Evolutionary conservation across 2,329 filamentous ascomycete species (phyloP), one percentile per base, ranked within the genome.

Genomic region (Dactylella cylindrospora): DNA sequence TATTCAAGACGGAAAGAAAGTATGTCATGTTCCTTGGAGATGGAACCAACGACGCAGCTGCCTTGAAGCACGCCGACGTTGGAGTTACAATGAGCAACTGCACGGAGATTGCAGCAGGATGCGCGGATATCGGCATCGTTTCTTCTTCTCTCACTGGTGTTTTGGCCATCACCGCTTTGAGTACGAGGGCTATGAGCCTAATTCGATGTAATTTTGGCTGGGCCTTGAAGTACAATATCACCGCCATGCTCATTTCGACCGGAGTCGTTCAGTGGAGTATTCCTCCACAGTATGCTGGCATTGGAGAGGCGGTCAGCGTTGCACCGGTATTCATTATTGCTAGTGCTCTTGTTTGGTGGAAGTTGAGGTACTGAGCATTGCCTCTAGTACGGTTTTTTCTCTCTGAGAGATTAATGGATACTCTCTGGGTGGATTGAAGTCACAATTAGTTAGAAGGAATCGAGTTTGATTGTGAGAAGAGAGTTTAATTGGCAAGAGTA

Each of bases 11-110:
- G 19, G 25, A 36, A 5, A 43, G 60, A 25, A 44, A 47, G 78
- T 54, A 32, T 1, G 79, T 88, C 15, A 71, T 90, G 6, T 90
- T 91, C 71, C 78, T 80, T 44, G 87, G 87, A 26, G 87, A 91
- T 67, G 88, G 88, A 1, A 89, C 85, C n/a, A 91, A 91, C 70
- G 87, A 91, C 68, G 84, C 87, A 0, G 77, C 82, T 1, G 87
- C 87, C 0, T 76, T 91, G 2, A 82, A 84, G 0, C 80, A 84
- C 68, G 85, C 88, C 1, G 80, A 79, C 3, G 78, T 91, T 25
- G 88, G 88, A 22, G 76, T 90, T 0, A 84, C 88, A 65, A 80
- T 91, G 70, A 80, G 79, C 59, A 77, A 76, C 55, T 76, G 77
- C 6, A 81, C 78, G 0, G 85, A 89, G 52, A 76, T 90, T 1